These are phyloP conservation scores for Phlegmacium glaucopus DNA, from an alignment of 768 basidiomycete species.

Conservation along the genomic window DNA sequence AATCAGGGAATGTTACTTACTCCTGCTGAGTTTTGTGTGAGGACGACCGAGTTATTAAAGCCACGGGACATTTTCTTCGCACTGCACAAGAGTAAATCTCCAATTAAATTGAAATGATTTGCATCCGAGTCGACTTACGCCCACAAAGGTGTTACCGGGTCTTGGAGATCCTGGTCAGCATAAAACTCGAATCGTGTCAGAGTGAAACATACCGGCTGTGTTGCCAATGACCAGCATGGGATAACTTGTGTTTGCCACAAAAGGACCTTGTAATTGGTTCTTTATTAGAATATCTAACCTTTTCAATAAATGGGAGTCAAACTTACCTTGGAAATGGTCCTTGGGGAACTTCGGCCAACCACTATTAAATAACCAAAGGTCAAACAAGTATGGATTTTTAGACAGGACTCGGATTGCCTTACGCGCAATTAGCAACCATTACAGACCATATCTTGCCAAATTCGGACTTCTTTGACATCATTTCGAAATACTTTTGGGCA, in stretches of 20 bases:
- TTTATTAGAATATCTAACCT: too few species aligned
- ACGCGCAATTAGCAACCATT: conserved; percentile 27
- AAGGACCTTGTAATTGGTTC: conserved; percentile 24
- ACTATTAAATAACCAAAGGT: conserved; percentile 5
- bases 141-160: conserved; percentile 29
- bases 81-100: too few species aligned
- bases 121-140: conserved; percentile 13
- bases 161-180: conserved; percentile 7
- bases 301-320: not conserved
- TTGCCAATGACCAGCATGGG: conserved; percentile 40
- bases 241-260: conserved; percentile 34
- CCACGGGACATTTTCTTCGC: conserved; percentile 36
- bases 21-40: conserved; percentile 40
- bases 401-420: conserved; percentile 9
- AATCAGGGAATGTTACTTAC: conserved; percentile 21
- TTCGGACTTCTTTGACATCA: conserved; percentile 19
- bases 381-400: conserved; percentile 1
- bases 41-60: conserved; percentile 35
- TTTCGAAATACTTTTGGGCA: conserved; percentile 32
- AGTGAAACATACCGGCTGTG: conserved; percentile 27
- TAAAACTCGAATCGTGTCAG: too few species aligned
- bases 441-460: conserved; percentile 32
- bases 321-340: conserved; percentile 17
- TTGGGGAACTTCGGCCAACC: conserved; percentile 26
- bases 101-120: not conserved